Base-by-base conservation (phyloP, 306 rosid genomes). In the Casuarina equisetifolia region DNA sequence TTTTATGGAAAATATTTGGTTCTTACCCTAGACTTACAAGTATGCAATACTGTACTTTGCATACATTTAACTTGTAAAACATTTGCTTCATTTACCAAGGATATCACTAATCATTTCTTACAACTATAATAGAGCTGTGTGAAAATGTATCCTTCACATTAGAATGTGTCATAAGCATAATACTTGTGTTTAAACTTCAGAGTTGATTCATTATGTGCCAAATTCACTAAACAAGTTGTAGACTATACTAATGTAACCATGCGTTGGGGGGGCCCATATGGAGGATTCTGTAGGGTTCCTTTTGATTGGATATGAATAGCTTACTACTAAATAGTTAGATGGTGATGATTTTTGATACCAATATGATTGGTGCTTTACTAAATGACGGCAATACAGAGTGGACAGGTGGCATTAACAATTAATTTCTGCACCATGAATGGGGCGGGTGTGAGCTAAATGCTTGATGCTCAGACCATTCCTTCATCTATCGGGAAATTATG, bases 1-100 rank as follows among this genome's bases (percentile, higher is more conserved):
- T 44, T 78, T 48, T 35, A 54, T 73, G 55, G 73, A 80, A 74
- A 69, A 61, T 70, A 62, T 62, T 67, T 75, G 59, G 66, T 36
- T 70, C 50, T 58, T 58, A 20, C 36, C 36, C 64, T 58, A 58
- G 64, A 58, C 64, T 58, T 58, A 36, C 42, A 61, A 11, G 3
- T 32, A 61, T 32, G 43, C 35, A 12, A 35, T 61, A 32, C 12
- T 0, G 9, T 39, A 63, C 35, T 39, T 66, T 1, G 0, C 42
- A 3, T 40, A 66, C 32, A 12, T 39, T 13, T 40, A 32, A 3
- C 50, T 16, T 44, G 11, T 66, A 40, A 40, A 9, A 66, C 32
- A 25, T 25, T 39, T 66, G 32, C 49, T 64, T 39, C 48, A 64
- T 38, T 17, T 40, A 66, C 16, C 42, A 49, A 42, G 48, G 71